A percentile compares a stretch with the other conserved stretches of the same genome.
Evolutionary conservation across 2,329 filamentous ascomycete species (phyloP).

Genomic region (Botrytis elliptica): DNA sequence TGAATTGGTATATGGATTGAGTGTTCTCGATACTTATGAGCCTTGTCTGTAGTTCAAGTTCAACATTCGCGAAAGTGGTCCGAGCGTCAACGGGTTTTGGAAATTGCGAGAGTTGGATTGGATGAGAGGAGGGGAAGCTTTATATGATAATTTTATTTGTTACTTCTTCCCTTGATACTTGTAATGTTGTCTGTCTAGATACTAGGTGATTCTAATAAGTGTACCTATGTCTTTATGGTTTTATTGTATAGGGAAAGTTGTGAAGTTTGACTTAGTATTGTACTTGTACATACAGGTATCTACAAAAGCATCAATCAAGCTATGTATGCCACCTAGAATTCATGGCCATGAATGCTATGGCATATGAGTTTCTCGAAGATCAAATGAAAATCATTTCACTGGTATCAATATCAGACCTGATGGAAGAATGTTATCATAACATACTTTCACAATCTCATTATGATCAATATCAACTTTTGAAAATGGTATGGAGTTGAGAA

Average conservation of each 20-base stretch:
- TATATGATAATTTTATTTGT: neutral
- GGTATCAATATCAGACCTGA: neutral
- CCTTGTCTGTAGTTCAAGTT: neutral
- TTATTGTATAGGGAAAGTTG: neutral
- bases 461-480: neutral
- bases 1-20: neutral
- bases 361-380: neutral
- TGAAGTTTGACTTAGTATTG: neutral
- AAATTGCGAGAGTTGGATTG: conserved; percentile 1
- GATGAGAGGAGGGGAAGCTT: neutral
- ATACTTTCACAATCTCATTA: neutral
- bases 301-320: neutral
- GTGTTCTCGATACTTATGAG: neutral
- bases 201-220: neutral
- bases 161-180: neutral
- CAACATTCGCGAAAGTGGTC: conserved; percentile 1
- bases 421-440: neutral
- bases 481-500: conserved; percentile 13
- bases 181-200: neutral
- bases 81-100: neutral
- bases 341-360: neutral
- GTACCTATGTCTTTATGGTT: neutral
- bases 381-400: neutral
- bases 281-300: neutral
- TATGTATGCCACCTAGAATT: neutral